Evolutionary conservation across 2,329 filamentous ascomycete species (phyloP).

Genomic region (Phialophora expanda): DNA sequence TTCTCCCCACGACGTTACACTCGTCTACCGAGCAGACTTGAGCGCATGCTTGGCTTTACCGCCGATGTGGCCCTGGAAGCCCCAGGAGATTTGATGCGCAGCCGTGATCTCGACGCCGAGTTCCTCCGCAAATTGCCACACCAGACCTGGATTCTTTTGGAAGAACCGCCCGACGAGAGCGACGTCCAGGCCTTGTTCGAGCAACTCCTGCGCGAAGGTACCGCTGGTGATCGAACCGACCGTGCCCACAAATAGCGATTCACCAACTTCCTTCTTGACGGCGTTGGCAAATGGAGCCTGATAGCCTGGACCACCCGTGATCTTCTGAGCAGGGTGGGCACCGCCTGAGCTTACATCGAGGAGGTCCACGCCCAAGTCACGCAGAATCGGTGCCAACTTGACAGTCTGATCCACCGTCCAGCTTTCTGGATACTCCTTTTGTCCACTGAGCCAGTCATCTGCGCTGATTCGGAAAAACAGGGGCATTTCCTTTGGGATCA

Average conservation of each 20-base stretch:
- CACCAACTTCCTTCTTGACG: constrained; percentile 76
- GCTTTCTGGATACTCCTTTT: constrained; percentile 62
- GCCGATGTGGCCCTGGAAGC: constrained; percentile 31
- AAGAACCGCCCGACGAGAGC: constrained; percentile 76
- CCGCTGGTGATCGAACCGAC: constrained; percentile 77
- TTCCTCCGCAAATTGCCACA: constrained; percentile 73
- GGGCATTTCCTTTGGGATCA: constrained; percentile 71
- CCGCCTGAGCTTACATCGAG: constrained; percentile 82
- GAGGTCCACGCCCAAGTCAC: constrained; percentile 76
- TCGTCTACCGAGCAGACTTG: neutral
- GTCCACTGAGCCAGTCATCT: constrained; percentile 72
- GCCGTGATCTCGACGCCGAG: constrained; percentile 72
- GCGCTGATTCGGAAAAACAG: constrained; percentile 75
- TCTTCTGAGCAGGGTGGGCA: constrained; percentile 44
- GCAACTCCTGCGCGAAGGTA: constrained; percentile 68
- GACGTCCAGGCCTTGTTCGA: constrained; percentile 69
- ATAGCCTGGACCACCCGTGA: constrained; percentile 64
- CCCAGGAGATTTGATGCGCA: constrained; percentile 64
- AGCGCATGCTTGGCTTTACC: constrained; percentile 21
- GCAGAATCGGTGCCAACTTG: constrained; percentile 69
- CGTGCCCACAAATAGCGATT: constrained; percentile 70
- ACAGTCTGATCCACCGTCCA: constrained; percentile 72
- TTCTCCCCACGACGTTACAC: neutral
- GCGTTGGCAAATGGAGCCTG: constrained; percentile 74
- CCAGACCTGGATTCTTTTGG: constrained; percentile 78